A percentile compares a stretch with the other conserved stretches of the same genome.
Conservation (phyloP, 2,329 filamentous ascomycete genomes). For the Penicillium sp. region DNA sequence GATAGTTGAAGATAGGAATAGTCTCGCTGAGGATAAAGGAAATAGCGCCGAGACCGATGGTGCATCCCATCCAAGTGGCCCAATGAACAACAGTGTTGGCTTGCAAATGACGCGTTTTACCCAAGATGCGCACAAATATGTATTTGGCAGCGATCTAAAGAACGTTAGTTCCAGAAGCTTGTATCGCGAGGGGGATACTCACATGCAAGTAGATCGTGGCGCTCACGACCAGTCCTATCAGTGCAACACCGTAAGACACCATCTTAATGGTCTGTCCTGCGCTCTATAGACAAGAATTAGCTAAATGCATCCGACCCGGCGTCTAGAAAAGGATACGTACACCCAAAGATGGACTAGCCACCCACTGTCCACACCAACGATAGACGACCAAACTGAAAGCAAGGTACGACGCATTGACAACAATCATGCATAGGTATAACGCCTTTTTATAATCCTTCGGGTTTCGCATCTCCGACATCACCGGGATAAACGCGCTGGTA, state of each 20-base stretch:
- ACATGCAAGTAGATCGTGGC: constrained; percentile 42
- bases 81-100: constrained; percentile 49
- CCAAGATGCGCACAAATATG: constrained; percentile 52
- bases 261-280: constrained; percentile 59
- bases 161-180: not conserved
- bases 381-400: constrained; percentile 59
- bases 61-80: constrained; percentile 50
- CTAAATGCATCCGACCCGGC: not conserved
- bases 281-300: constrained; percentile 32
- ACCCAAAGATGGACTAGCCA: constrained; percentile 58
- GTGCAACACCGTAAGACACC: constrained; percentile 57
- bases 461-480: constrained; percentile 61
- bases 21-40: constrained; percentile 50
- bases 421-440: constrained; percentile 56
- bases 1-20: constrained; percentile 53
- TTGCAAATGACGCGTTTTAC: constrained; percentile 50
- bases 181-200: not conserved
- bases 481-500: constrained; percentile 58
- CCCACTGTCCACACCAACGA: constrained; percentile 58
- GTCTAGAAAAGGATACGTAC: not conserved
- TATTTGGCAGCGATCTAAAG: constrained; percentile 51
- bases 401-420: constrained; percentile 55
- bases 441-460: constrained; percentile 59
- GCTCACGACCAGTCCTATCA: constrained; percentile 53
- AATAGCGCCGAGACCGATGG: constrained; percentile 38